These are phyloP conservation scores for Coprinopsis cinerea DNA, from an alignment of 768 basidiomycete species.

Conservation along the genomic window DNA sequence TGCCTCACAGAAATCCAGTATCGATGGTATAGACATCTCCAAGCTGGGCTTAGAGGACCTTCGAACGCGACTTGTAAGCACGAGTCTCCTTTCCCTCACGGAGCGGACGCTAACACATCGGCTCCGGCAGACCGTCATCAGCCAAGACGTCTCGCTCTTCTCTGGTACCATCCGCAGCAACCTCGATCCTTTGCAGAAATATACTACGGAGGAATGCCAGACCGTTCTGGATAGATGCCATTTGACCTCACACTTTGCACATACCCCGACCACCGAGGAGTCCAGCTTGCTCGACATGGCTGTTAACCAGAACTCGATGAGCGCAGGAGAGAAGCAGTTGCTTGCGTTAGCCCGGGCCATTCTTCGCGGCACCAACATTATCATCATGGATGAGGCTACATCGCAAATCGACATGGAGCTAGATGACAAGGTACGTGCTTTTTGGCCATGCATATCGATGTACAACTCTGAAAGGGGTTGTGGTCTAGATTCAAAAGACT, in stretches of 20 bases:
- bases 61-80: conserved; percentile 50
- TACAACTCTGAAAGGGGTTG: not conserved
- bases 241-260: conserved; percentile 39
- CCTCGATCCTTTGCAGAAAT: conserved; percentile 59
- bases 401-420: conserved; percentile 66
- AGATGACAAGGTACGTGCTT: conserved; percentile 52
- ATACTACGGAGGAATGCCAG: conserved; percentile 55
- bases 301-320: conserved; percentile 61
- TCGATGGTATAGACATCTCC: conserved; percentile 67
- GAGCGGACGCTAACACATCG: not conserved
- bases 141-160: conserved; percentile 72
- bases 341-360: conserved; percentile 67
- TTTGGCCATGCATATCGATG: not conserved
- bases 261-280: conserved; percentile 25
- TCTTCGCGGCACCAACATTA: conserved; percentile 55
- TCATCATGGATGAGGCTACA: conserved; percentile 76
- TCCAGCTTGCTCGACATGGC: conserved; percentile 48
- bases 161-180: conserved; percentile 69
- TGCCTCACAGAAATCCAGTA: conserved; percentile 24
- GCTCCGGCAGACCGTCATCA: conserved; percentile 65
- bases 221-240: conserved; percentile 65
- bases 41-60: conserved; percentile 66
- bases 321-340: conserved; percentile 76
- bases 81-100: not conserved
- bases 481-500: conserved; percentile 57